A percentile compares a stretch with the other conserved stretches of the same genome.
Conservation (phyloP, 257 asterid genomes). For the Rehmannia glutinosa region DNA sequence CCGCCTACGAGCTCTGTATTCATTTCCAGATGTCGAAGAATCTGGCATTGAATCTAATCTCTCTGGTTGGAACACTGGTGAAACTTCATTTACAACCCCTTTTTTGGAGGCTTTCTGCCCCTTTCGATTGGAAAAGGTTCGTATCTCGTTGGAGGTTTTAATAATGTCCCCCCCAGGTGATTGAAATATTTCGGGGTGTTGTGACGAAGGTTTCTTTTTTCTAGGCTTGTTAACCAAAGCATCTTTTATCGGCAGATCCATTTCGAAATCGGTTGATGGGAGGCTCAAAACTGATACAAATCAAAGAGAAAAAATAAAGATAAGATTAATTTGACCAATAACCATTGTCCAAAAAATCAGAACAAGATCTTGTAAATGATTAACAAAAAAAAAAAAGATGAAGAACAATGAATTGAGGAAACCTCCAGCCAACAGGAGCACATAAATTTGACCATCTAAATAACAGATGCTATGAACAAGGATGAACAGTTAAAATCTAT, state of each 20-base stretch:
- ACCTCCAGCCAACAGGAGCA: no score
- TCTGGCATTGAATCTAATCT: slow-evolving; percentile 43
- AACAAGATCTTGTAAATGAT: not conserved
- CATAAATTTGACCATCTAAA: no score
- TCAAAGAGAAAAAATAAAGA: not conserved
- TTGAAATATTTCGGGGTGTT: slow-evolving; percentile 30
- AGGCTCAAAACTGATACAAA: not conserved
- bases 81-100: slow-evolving; percentile 22
- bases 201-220: slow-evolving; percentile 50
- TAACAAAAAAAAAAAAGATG: not conserved
- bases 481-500: not conserved
- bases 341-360: not conserved
- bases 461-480: no score
- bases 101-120: slow-evolving; percentile 48
- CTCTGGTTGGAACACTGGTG: slow-evolving; percentile 34
- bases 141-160: slow-evolving; percentile 29
- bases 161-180: slow-evolving; percentile 34
- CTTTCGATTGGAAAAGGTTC: slow-evolving; percentile 27
- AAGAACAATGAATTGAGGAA: no score
- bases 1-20: slow-evolving; percentile 67
- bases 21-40: slow-evolving; percentile 48
- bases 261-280: slow-evolving; percentile 10
- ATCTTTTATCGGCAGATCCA: slow-evolving; percentile 37
- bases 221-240: slow-evolving; percentile 38
- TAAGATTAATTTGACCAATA: not conserved